Evolutionary conservation across 176 grass and related monocot genomes (phyloP).

Genomic region (Thalia dealbata): DNA sequence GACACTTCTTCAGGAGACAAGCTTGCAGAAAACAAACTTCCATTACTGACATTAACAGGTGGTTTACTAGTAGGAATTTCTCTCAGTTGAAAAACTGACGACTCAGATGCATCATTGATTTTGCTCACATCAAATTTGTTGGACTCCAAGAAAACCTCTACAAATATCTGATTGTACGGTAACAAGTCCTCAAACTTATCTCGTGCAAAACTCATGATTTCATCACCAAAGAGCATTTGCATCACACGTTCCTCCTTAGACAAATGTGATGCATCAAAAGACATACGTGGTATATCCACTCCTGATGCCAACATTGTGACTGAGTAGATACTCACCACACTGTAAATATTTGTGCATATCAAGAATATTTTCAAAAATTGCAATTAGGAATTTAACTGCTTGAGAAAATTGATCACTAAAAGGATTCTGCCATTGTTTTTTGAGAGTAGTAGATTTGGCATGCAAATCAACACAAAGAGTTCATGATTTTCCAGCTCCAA

Average conservation of each 20-base stretch:
- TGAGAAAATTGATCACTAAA: no score
- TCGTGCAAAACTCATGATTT: slow-evolving; percentile 25
- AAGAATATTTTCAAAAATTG: no score
- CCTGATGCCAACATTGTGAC: no score
- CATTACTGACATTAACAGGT: neutral
- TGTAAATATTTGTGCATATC: no score
- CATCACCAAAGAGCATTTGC: slow-evolving; percentile 50
- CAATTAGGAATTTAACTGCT: no score
- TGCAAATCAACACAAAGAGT: no score
- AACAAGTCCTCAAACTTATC: slow-evolving; percentile 40
- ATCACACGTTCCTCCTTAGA: slow-evolving; percentile 17
- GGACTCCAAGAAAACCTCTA: slow-evolving; percentile 28
- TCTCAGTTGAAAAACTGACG: neutral
- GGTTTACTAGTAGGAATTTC: neutral
- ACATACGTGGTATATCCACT: no score
- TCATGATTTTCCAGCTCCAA: no score
- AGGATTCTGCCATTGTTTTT: no score
- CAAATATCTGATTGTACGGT: slow-evolving; percentile 38
- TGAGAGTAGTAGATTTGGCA: no score
- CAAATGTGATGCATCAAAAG: no score
- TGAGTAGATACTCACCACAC: no score
- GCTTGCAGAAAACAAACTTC: neutral
- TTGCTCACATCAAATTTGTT: neutral
- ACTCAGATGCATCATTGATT: neutral
- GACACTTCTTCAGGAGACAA: neutral